A percentile compares a stretch with the other conserved stretches of the same genome.
phyloP scores from a whole-genome alignment of 495 filamentous ascomycete species.

The Neurospora terricola region DNA sequence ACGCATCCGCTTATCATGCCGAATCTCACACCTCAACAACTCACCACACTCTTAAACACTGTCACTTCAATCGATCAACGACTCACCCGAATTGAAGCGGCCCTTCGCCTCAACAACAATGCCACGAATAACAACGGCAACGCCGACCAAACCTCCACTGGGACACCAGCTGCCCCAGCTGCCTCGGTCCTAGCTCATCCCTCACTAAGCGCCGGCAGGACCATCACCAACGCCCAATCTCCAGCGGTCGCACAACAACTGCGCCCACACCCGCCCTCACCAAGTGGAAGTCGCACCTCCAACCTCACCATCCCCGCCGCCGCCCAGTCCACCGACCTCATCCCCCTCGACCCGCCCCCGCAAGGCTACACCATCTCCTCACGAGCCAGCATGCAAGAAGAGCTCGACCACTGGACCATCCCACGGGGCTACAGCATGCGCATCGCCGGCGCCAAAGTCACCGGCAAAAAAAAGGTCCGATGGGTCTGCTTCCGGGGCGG shows the following conservation, averaged over 20 bases:
- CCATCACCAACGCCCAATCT: neutral
- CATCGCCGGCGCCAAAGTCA: conserved; percentile 28
- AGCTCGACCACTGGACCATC: conserved; percentile 26
- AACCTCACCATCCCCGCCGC: conserved; percentile 2
- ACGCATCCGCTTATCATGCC: neutral
- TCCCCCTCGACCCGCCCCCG: conserved; percentile 24
- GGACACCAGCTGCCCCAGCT: neutral
- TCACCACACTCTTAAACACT: conserved; percentile 18
- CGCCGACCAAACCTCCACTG: neutral
- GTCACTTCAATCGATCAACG: conserved; percentile 26
- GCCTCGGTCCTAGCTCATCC: neutral
- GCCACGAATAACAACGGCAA: neutral
- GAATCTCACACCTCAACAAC: conserved; percentile 10
- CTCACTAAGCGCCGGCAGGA: neutral
- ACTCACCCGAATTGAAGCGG: conserved; percentile 22
- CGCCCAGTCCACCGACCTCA: conserved; percentile 6
- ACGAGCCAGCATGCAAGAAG: conserved; percentile 24
- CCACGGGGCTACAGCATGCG: conserved; percentile 31
- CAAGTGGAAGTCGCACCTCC: neutral
- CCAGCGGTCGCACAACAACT: neutral
- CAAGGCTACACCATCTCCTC: conserved; percentile 23
- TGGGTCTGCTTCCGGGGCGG: conserved; percentile 30
- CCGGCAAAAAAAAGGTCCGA: conserved; percentile 26
- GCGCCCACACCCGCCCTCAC: neutral
- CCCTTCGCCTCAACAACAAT: conserved; percentile 6